Base-by-base conservation (phyloP, 2,329 filamentous ascomycete species). In the Arthrobotrys sphaeroides region DNA sequence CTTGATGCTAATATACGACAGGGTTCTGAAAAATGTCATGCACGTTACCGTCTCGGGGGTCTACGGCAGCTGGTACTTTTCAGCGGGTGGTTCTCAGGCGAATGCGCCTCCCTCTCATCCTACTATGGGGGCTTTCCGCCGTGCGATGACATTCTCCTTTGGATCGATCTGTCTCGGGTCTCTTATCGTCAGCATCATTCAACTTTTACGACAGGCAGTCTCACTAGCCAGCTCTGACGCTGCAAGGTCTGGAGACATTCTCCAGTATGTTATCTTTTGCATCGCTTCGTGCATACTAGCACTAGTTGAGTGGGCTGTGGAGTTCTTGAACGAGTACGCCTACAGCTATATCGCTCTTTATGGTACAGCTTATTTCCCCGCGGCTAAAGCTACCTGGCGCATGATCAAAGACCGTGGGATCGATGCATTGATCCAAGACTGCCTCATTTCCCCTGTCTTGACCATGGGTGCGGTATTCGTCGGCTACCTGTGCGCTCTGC, bases 11-110 rank as follows among this genome's bases (percentile, higher is more conserved):
- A 45, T 20, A 20, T 13, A 5, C 51, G 16, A 10, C 42, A 77
- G 75, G 45, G 69, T 79, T 26, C 76, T 97, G 79, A 97, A 97
- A 85, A 97, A 96, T 83, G 93, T 92, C 0, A 92, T 97, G 51
- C 93, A 98, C 81, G 91, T 90, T 1, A 93, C 89, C 22, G 91
- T 97, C 72, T 91, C 93, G 0, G 94, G 94, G 0, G 90, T 97
- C 0, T 97, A 96, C 79, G 94, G 93, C 0, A 90, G 91, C 0
- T 98, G 94, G 94, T 98, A 96, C 84, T 97, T 96, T 82, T 90
- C 88, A 78, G 83, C 85, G 5, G 84, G 87, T 26, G 87, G 88
- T 67, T 83, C 88, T 0, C 83, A 86, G 69, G 87, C 89, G 45
- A 91, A 75, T 28, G 62, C 72, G 4, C 64, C 92, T 80, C 93